Evolutionary conservation across 257 asterid species (phyloP).

Genomic region (Capsicum baccatum): DNA sequence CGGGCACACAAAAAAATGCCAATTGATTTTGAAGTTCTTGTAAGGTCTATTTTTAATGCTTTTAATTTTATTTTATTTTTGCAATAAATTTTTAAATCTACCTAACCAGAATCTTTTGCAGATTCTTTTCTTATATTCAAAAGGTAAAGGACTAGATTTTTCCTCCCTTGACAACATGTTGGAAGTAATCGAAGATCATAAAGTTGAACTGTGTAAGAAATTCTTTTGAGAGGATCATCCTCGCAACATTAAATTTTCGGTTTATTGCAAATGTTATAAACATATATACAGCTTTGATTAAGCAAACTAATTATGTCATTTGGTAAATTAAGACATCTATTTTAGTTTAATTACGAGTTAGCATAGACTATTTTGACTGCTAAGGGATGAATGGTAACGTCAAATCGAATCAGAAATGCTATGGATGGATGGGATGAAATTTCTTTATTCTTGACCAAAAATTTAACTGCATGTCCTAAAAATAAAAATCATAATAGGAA

Average conservation of each 20-base stretch:
- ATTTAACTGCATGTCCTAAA: no score
- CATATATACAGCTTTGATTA: no score
- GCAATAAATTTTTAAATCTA: no score
- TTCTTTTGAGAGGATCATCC: neutral
- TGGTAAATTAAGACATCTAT: no score
- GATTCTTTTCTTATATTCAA: no score
- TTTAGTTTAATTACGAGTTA: no score
- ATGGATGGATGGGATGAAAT: neutral
- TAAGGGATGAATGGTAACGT: neutral
- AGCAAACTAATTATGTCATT: neutral
- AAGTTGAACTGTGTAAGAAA: neutral
- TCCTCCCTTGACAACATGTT: neutral
- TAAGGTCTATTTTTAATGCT: no score
- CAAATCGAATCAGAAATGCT: neutral
- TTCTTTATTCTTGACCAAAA: neutral
- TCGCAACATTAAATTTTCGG: no score
- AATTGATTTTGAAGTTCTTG: neutral
- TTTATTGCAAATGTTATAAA: no score
- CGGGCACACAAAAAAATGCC: neutral
- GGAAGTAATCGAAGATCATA: neutral
- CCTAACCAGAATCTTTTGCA: neutral
- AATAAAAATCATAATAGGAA: no score
- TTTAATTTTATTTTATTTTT: no score
- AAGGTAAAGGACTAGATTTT: neutral
- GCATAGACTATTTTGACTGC: neutral